Evolutionary conservation across 129 eudicot genomes (phyloP), one percentile per base, ranked within the genome.

Genomic region (Flaveria ramosissima): DNA sequence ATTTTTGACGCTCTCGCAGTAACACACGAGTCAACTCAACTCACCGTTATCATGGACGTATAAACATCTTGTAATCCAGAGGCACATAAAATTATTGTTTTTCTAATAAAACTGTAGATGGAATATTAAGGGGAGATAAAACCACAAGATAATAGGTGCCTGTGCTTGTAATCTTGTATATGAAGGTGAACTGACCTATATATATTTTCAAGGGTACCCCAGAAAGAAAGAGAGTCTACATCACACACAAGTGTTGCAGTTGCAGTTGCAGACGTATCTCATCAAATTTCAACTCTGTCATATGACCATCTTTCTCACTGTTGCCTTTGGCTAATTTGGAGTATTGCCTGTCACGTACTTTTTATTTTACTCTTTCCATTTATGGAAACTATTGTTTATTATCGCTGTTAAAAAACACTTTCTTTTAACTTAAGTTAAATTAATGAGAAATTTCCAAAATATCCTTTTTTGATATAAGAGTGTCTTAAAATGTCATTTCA

Each of bases 261-360:
- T 56, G 63, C 63, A 42, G 16, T 50, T 32, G 68, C 47, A 13
- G 43, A 36, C 57, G 52, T 41, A 60, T 61, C 68, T 56, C 41
- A 60, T 60, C 79, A 75, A 45, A 60, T 60, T 74, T 74, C 70
- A 74, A 21, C 43, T 61, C 62, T 75, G 19, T 75, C 61, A 30
- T 72, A 10, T 17, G n/a, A 66, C 26, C 71, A n/a, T 68, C 72
- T 43, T n/a, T 43, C 61, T 7, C 74, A 70, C 61, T 15, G 7
- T 70, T 36, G 12, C 36, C 32, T 6, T 32, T 26, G 13, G 14
- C 30, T 26, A 26, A 17, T 62, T 50, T 76, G 73, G 72, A 76
- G 50, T 76, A 7, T 76, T 65, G 80, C 26, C 73, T 76, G 80
- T 30, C 39, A 57, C 69, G 21, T 53, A 50, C 39, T 65, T 64